Evolutionary conservation across 805 yeast species (phyloP).

Genomic region (Myxozyma vanderwaltii): DNA sequence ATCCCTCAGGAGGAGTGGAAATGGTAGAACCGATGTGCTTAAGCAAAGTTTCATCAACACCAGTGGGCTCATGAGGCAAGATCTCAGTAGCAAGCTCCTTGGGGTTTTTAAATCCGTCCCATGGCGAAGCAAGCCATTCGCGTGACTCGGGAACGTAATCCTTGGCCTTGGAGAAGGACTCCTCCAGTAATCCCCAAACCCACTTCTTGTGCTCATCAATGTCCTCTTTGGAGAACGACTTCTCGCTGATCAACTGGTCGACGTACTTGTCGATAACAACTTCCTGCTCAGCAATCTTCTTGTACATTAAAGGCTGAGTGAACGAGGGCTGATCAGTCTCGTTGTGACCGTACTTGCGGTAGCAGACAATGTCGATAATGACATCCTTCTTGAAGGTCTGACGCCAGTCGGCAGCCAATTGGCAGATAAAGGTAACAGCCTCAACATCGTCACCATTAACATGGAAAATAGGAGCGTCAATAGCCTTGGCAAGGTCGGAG

Average conservation of each 20-base stretch:
- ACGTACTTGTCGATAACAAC: constrained; percentile 86
- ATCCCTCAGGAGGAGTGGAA: constrained; percentile 82
- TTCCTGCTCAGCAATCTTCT: constrained; percentile 83
- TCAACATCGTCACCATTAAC: constrained; percentile 98
- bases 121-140: constrained; percentile 98
- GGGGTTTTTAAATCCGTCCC: constrained; percentile 99
- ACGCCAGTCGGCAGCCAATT: constrained; percentile 98
- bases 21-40: constrained; percentile 76
- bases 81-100: constrained; percentile 94
- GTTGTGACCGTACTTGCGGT: constrained; percentile 98
- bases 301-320: constrained; percentile 98
- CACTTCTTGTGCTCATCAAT: constrained; percentile 94
- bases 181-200: constrained; percentile 96
- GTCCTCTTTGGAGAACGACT: constrained; percentile 85
- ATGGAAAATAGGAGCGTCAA: constrained; percentile 98
- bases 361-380: constrained; percentile 94
- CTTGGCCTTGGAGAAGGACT: constrained; percentile 82
- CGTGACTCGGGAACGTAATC: constrained; percentile 87
- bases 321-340: constrained; percentile 99
- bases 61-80: constrained; percentile 95
- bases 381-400: constrained; percentile 95
- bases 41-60: constrained; percentile 68
- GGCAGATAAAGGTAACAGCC: constrained; percentile 85
- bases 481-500: constrained; percentile 93
- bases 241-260: constrained; percentile 77